phyloP scores from a whole-genome alignment of 2,329 filamentous ascomycete species.

The Claviceps digitariae region DNA sequence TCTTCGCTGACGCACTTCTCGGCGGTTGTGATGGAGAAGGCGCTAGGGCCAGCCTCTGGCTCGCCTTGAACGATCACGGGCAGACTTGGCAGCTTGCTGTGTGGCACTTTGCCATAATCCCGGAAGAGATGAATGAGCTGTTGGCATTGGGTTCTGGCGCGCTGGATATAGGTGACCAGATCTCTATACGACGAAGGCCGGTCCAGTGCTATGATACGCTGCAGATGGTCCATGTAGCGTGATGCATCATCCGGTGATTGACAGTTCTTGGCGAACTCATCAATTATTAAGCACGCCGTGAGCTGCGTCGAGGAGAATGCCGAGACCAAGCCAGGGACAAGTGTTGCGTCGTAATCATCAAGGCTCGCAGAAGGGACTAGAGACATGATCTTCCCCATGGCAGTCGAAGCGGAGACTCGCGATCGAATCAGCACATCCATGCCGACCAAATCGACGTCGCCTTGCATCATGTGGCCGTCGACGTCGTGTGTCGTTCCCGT shows the following conservation, averaged over 20 bases:
- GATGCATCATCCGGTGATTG: conserved; percentile 24
- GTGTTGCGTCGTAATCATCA: conserved; percentile 48
- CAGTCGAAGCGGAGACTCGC: conserved; percentile 72
- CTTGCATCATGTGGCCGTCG: conserved; percentile 94
- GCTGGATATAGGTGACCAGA: conserved; percentile 77
- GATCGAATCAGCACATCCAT: conserved; percentile 79
- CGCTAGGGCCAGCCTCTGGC: conserved; percentile 76
- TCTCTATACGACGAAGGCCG: conserved; percentile 77
- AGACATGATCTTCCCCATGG: conserved; percentile 74
- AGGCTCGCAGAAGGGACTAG: conserved; percentile 52
- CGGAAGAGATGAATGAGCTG: conserved; percentile 84
- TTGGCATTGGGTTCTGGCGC: conserved; percentile 81
- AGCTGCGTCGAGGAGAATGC: conserved; percentile 77
- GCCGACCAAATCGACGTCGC: conserved; percentile 88
- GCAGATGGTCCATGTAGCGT: conserved; percentile 51
- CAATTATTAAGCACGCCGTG: conserved; percentile 67
- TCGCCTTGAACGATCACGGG: conserved; percentile 93
- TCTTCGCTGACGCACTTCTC: conserved; percentile 79
- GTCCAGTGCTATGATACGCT: conserved; percentile 66
- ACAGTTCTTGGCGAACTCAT: conserved; percentile 66
- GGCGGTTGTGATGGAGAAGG: conserved; percentile 77
- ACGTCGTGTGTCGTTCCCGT: conserved; percentile 77
- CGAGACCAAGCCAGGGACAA: conserved; percentile 56
- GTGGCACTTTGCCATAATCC: conserved; percentile 72
- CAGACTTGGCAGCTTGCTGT: conserved; percentile 61